These are phyloP conservation scores for Termitomyces sp. DNA, from an alignment of 768 basidiomycete genomes.

Conservation along the genomic window DNA sequence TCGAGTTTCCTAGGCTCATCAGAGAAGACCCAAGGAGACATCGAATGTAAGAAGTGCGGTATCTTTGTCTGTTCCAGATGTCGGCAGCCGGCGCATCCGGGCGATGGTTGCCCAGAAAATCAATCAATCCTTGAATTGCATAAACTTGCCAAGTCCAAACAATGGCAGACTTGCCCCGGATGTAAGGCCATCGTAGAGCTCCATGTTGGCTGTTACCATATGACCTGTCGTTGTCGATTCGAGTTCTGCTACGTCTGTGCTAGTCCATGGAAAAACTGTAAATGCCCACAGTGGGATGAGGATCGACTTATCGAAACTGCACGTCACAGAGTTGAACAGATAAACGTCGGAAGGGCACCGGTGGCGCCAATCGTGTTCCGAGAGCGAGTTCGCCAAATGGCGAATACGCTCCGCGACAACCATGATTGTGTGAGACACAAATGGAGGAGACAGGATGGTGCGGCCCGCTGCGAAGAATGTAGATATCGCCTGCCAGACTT, in stretches of 20 bases:
- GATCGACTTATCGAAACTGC: slow-evolving; percentile 27
- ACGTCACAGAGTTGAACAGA: slow-evolving; percentile 26
- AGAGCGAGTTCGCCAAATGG: slow-evolving; percentile 25
- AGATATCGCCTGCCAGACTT: slow-evolving; percentile 9
- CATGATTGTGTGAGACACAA: slow-evolving; percentile 46
- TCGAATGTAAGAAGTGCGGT: slow-evolving; percentile 36
- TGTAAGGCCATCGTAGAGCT: slow-evolving; percentile 55
- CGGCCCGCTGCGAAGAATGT: slow-evolving; percentile 40
- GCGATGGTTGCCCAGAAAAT: slow-evolving; percentile 35
- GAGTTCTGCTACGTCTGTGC: slow-evolving; percentile 68
- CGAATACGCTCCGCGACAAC: slow-evolving; percentile 35
- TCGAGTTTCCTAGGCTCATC: slow-evolving; percentile 36
- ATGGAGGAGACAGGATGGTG: slow-evolving; percentile 41
- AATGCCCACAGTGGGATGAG: slow-evolving; percentile 64
- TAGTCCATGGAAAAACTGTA: slow-evolving; percentile 54
- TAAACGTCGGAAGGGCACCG: slow-evolving; percentile 18
- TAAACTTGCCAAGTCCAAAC: slow-evolving; percentile 35
- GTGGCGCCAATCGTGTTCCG: slow-evolving; percentile 24
- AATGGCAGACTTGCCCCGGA: slow-evolving; percentile 61
- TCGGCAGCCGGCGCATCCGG: slow-evolving; percentile 39
- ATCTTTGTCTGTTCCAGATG: slow-evolving; percentile 39
- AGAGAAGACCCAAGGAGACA: background rate
- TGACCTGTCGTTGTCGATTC: slow-evolving; percentile 51
- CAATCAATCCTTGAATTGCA: slow-evolving; percentile 33
- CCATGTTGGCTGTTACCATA: slow-evolving; percentile 54